These are phyloP conservation scores for Globisporangium orthogonon DNA, from an alignment of 352 stramenopile genomes.

Conservation along the genomic window DNA sequence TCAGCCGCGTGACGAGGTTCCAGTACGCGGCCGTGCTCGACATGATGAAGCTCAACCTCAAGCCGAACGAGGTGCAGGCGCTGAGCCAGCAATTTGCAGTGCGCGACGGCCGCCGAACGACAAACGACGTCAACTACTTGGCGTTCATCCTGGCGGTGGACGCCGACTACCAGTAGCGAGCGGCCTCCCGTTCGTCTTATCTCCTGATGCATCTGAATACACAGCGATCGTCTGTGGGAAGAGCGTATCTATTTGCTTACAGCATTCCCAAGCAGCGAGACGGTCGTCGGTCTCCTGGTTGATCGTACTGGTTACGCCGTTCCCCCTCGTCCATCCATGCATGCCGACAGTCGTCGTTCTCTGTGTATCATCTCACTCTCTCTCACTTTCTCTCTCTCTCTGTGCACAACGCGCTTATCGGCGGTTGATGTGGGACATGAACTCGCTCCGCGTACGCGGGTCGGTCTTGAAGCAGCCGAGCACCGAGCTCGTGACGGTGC, in stretches of 20 bases:
- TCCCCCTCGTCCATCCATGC: slow-evolving; percentile 13
- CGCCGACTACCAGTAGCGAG: slow-evolving; percentile 44
- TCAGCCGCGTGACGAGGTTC: slow-evolving; percentile 69
- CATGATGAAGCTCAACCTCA: slow-evolving; percentile 70
- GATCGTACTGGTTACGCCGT: slow-evolving; percentile 33
- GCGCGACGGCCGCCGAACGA: slow-evolving; percentile 39
- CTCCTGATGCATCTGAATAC: neutral
- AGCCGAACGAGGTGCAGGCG: slow-evolving; percentile 39
- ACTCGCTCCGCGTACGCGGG: slow-evolving; percentile 79
- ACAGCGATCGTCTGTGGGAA: slow-evolving; percentile 15
- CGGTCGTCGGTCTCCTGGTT: slow-evolving; percentile 23
- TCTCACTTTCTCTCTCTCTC: neutral
- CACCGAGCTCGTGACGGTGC: slow-evolving; percentile 96
- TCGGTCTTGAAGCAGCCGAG: slow-evolving; percentile 96
- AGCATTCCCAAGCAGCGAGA: slow-evolving; percentile 34
- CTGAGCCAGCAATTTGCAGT: slow-evolving; percentile 50
- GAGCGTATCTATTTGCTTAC: slow-evolving; percentile 26
- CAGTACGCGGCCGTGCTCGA: slow-evolving; percentile 80
- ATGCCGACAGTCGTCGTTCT: neutral
- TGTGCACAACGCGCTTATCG: slow-evolving; percentile 25
- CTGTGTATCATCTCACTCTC: neutral
- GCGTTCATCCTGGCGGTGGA: slow-evolving; percentile 71
- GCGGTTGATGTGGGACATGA: slow-evolving; percentile 85
- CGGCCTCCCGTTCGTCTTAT: neutral
- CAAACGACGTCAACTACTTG: slow-evolving; percentile 75